These are phyloP conservation scores for Fusarium chuoi DNA, from an alignment of 2,329 filamentous ascomycete genomes.

Conservation along the genomic window DNA sequence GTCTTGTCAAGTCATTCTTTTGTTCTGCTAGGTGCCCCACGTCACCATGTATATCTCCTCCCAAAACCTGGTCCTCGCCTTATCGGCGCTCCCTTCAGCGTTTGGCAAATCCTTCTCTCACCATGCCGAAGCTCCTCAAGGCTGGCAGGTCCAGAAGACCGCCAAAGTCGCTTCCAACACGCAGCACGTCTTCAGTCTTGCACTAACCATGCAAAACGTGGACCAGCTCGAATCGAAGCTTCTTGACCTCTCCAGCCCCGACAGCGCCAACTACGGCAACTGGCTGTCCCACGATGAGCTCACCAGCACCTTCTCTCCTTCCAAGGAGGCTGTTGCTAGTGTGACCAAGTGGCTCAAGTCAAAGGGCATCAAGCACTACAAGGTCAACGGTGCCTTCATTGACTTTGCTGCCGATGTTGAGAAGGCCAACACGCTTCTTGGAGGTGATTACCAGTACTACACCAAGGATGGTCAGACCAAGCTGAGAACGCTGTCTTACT, in stretches of 20 bases:
- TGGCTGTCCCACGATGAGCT: constrained; percentile 25
- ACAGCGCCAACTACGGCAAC: constrained; percentile 23
- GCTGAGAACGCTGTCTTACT: constrained; percentile 28
- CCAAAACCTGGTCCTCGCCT: constrained; percentile 1
- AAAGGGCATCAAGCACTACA: constrained; percentile 28
- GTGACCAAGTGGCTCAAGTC: constrained; percentile 30
- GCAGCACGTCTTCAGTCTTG: constrained; percentile 28
- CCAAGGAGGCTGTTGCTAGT: constrained; percentile 7
- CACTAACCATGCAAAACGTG: constrained; percentile 24
- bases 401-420: constrained; percentile 28
- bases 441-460: constrained; percentile 24
- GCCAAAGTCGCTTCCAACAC: neutral
- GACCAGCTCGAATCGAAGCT: constrained; percentile 29
- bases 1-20: neutral
- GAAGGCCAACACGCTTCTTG: constrained; percentile 6
- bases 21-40: neutral
- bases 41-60: constrained; percentile 19
- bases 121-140: neutral
- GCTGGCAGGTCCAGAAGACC: constrained; percentile 10
- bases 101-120: constrained; percentile 21
- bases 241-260: constrained; percentile 26
- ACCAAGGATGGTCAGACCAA: constrained; percentile 21
- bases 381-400: constrained; percentile 20
- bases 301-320: neutral
- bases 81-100: constrained; percentile 2